Base-by-base conservation (phyloP, 2,329 filamentous ascomycete species). In the Blastomyces parvus region DNA sequence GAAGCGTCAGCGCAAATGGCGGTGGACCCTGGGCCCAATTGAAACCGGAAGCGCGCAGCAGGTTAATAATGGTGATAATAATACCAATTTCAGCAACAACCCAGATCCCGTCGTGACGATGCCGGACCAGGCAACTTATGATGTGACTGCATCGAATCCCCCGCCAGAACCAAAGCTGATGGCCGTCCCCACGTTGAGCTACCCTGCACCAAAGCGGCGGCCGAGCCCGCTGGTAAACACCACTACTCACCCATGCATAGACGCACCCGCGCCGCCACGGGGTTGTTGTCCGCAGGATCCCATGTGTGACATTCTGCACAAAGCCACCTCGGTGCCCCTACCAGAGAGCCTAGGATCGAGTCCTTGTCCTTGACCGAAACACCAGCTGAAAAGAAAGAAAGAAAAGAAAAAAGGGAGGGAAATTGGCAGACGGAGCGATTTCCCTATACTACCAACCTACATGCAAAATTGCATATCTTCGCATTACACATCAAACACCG, bases 1-100 rank as follows among this genome's bases (percentile, higher is more conserved):
- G 64, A 85, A 85, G 70, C 77, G 81, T 48, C 79, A 79, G 33
- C 72, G 83, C 25, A 79, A 83, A 67, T 85, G 83, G 83, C 75
- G 78, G 57, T 85, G 83, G 83, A 85, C 83, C 0, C 71, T 85
- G 13, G 81, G 79, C 1, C 78, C 81, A 13, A 65, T 81, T 36
- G 68, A 72, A 19, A 62, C 67, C 60, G 64, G 63, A 17, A 58
- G 63, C 44, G 65, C 65, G 62, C 64, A 63, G 53, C 53, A 14
- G 2, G 30, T 30, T 40, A 36, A 36, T 36, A n/a, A n/a, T n/a
- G n/a, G n/a, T n/a, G 44, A 33, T 19, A 33, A 33, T 19, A 33
- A n/a, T 38, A 61, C 19, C 38, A 33, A 36, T 19, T 19, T 2
- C 27, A 17, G 19, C 27, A 19, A 19, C 46, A 48, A 3, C 13